phyloP scores from a whole-genome alignment of 306 rosid genomes.

The Datisca glomerata region DNA sequence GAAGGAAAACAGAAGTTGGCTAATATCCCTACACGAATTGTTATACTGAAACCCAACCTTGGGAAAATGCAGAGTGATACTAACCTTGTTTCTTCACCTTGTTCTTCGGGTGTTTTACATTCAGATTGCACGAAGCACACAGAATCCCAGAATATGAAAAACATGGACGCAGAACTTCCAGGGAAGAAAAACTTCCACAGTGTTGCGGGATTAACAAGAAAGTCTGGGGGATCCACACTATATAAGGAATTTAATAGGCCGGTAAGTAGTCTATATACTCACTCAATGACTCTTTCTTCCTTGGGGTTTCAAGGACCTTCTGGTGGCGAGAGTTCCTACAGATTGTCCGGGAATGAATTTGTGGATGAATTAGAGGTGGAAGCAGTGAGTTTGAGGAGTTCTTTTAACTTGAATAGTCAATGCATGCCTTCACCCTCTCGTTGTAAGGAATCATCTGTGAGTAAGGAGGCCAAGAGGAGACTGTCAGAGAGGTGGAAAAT shows the following conservation, averaged over 20 bases:
- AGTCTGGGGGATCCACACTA: no score
- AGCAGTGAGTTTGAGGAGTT: slow-evolving; percentile 25
- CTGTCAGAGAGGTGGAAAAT: slow-evolving; percentile 88
- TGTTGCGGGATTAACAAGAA: slow-evolving; percentile 17
- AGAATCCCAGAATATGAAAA: slow-evolving; percentile 27
- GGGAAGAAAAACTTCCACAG: slow-evolving; percentile 26
- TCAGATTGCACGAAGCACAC: slow-evolving; percentile 30
- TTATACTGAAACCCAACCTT: slow-evolving; percentile 78
- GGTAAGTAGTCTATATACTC: no score
- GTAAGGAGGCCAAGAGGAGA: slow-evolving; percentile 92
- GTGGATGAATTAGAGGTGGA: slow-evolving; percentile 36
- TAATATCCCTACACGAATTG: slow-evolving; percentile 60
- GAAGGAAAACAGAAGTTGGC: slow-evolving; percentile 30
- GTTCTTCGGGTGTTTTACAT: slow-evolving; percentile 39
- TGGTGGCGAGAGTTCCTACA: slow-evolving; percentile 61
- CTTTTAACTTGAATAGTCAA: slow-evolving; percentile 26
- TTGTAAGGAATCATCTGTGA: slow-evolving; percentile 61
- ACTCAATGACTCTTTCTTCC: slow-evolving; percentile 29
- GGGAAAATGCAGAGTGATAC: slow-evolving; percentile 51
- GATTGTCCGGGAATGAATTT: slow-evolving; percentile 61
- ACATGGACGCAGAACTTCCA: slow-evolving; percentile 24
- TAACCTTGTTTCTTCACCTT: slow-evolving; percentile 32
- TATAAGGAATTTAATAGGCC: slow-evolving; percentile 27
- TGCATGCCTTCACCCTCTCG: slow-evolving; percentile 39
- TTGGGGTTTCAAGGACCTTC: slow-evolving; percentile 47